These are phyloP conservation scores for Arthroderma sp. DNA, from an alignment of 2,329 filamentous ascomycete genomes.

Conservation along the genomic window DNA sequence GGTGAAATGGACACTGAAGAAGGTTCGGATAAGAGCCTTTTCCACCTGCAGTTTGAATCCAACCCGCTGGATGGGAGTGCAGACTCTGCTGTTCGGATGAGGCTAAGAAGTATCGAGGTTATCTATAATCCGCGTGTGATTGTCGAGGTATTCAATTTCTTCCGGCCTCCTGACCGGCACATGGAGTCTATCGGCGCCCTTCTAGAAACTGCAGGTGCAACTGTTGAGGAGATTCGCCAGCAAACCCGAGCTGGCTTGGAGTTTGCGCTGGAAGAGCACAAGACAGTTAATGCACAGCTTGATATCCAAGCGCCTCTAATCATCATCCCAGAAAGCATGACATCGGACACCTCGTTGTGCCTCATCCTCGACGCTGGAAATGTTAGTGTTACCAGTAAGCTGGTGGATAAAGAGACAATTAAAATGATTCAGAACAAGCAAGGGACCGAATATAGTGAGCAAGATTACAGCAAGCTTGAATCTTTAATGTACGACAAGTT, in stretches of 20 bases:
- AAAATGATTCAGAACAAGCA: slow-evolving; percentile 86
- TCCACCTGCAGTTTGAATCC: slow-evolving; percentile 83
- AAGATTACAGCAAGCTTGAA: slow-evolving; percentile 78
- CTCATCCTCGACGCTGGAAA: slow-evolving; percentile 94
- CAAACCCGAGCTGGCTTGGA: slow-evolving; percentile 92
- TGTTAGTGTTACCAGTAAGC: slow-evolving; percentile 81
- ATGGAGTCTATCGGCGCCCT: slow-evolving; percentile 97
- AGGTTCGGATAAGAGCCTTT: slow-evolving; percentile 61
- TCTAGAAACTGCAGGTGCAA: slow-evolving; percentile 90
- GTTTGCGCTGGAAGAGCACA: slow-evolving; percentile 93
- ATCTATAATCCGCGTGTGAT: slow-evolving; percentile 95
- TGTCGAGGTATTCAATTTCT: slow-evolving; percentile 84
- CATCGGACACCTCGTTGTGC: slow-evolving; percentile 64
- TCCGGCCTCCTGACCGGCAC: slow-evolving; percentile 87
- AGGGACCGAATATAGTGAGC: slow-evolving; percentile 69
- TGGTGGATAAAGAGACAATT: slow-evolving; percentile 84
- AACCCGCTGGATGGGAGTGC: slow-evolving; percentile 88
- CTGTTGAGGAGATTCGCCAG: slow-evolving; percentile 84
- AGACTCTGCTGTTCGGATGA: slow-evolving; percentile 78
- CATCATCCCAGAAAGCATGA: slow-evolving; percentile 90
- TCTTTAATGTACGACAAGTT: slow-evolving; percentile 98
- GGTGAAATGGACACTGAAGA: slow-evolving; percentile 34
- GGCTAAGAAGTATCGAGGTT: slow-evolving; percentile 88
- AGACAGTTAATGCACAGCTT: slow-evolving; percentile 90
- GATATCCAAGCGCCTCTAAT: slow-evolving; percentile 93